phyloP scores from a whole-genome alignment of 805 yeast species.

The Kazachstania taianensis region DNA sequence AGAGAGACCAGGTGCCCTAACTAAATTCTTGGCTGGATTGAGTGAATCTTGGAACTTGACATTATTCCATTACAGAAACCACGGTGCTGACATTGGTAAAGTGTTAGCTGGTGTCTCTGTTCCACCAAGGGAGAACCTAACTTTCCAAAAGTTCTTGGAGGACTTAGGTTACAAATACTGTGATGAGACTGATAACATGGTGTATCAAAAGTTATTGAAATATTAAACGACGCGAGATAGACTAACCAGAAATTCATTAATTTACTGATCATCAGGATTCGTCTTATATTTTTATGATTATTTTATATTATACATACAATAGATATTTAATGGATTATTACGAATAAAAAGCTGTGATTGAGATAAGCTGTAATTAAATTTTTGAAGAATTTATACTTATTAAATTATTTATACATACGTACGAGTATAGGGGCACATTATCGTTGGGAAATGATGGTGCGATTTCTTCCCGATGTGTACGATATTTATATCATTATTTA shows the following conservation, averaged over 20 bases:
- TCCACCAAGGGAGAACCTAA: slow-evolving; percentile 57
- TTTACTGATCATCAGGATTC: too few relatives aligned
- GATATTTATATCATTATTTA: background rate
- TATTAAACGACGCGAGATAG: too few relatives aligned
- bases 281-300: background rate
- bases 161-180: slow-evolving; percentile 64
- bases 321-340: background rate
- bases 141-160: slow-evolving; percentile 57
- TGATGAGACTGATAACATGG: slow-evolving; percentile 79
- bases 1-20: slow-evolving; percentile 91
- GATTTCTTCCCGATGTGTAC: too few relatives aligned
- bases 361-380: background rate
- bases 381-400: background rate
- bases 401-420: too few relatives aligned
- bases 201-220: slow-evolving; percentile 70
- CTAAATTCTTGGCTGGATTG: slow-evolving; percentile 62
- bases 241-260: too few relatives aligned
- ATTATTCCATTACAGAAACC: slow-evolving; percentile 92
- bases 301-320: background rate
- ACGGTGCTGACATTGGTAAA: slow-evolving; percentile 91
- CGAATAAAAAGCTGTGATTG: too few relatives aligned
- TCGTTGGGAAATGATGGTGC: too few relatives aligned
- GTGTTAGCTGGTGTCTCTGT: slow-evolving; percentile 84
- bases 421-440: too few relatives aligned
- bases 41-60: slow-evolving; percentile 84